Conservation (phyloP, 2,329 filamentous ascomycete genomes). For the Venturia effusa region DNA sequence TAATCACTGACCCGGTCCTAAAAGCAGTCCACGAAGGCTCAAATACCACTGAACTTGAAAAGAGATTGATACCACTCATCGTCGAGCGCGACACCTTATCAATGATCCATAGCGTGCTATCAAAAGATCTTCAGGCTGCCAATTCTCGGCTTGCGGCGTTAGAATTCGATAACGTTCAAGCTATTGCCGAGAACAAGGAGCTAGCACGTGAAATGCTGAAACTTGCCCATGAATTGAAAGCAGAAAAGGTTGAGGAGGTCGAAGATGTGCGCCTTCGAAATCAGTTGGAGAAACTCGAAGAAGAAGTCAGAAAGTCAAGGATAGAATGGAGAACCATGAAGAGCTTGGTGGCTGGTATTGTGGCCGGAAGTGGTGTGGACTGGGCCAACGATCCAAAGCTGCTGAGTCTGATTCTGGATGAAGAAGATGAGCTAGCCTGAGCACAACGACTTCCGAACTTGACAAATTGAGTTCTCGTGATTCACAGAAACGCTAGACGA, state of each 20-base stretch:
- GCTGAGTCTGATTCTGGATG: constrained; percentile 61
- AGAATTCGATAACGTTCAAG: constrained; percentile 26
- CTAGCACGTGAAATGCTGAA: constrained; percentile 40
- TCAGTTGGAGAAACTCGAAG: constrained; percentile 50
- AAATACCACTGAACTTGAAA: constrained; percentile 54
- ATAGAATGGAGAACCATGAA: constrained; percentile 66
- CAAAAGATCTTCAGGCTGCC: neutral
- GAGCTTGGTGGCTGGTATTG: constrained; percentile 63
- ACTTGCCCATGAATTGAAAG: constrained; percentile 47
- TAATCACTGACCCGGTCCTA: constrained; percentile 64
- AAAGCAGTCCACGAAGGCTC: constrained; percentile 64
- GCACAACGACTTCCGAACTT: neutral
- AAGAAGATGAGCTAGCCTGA: constrained; percentile 33
- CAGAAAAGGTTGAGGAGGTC: constrained; percentile 43
- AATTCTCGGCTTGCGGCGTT: neutral
- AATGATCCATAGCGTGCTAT: constrained; percentile 26
- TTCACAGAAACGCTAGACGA: neutral
- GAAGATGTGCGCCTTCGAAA: constrained; percentile 40
- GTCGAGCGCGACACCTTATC: constrained; percentile 58
- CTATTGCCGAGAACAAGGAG: constrained; percentile 47
- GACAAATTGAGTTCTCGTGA: no score
- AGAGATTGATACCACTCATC: constrained; percentile 56
- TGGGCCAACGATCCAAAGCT: constrained; percentile 64
- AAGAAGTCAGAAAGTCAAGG: constrained; percentile 49
- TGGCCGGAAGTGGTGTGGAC: constrained; percentile 72